Base-by-base conservation (phyloP, 2,329 filamentous ascomycete species). In the Penicillium sp. region DNA sequence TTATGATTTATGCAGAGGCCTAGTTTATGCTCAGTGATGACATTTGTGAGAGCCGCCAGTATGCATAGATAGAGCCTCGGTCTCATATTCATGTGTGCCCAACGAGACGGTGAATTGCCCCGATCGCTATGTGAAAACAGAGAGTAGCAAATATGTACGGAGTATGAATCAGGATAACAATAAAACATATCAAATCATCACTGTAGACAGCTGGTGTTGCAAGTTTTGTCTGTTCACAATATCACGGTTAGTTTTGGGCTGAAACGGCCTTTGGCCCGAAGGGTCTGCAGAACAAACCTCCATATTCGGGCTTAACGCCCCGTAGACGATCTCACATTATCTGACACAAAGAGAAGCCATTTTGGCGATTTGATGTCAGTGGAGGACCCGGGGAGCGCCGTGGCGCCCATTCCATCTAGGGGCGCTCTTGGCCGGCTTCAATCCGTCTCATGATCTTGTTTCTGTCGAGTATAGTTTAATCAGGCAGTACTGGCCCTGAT, bases 241-340 rank as follows among this genome's bases (percentile, higher is more conserved):
- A 45, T 49, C 54, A 10, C 7, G 29, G 9, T 22, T 39, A 20
- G 49, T 59, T 40, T 57, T 37, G 57, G 58, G 39, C 53, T 62
- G 62, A 63, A 64, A 64, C 62, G 48, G 49, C 42, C 42, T 50
- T 53, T 50, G 58, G 9, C 52, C 59, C 26, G 43, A 58, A 58
- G 1, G 24, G 50, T 45, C 34, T 53, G 40, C 43, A 55, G 56
- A 59, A 50, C 5, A 38, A 34, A 29, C 5, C 10, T 26, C 45
- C 46, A 31, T 35, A 26, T 29, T 24, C 29, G 22, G 43, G 43
- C 50, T 44, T 51, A 50, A 54, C 52, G 51, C 50, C 50, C 32
- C 37, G 13, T 40, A 32, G 20, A 43, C 10, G 46, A 55, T 40
- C 26, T 32, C 53, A 45, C 42, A 39, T 18, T 43, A n/a, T 43